phyloP scores from a whole-genome alignment of 345 rosid genomes.

The rapeseed (Brassica napus) region DNA sequence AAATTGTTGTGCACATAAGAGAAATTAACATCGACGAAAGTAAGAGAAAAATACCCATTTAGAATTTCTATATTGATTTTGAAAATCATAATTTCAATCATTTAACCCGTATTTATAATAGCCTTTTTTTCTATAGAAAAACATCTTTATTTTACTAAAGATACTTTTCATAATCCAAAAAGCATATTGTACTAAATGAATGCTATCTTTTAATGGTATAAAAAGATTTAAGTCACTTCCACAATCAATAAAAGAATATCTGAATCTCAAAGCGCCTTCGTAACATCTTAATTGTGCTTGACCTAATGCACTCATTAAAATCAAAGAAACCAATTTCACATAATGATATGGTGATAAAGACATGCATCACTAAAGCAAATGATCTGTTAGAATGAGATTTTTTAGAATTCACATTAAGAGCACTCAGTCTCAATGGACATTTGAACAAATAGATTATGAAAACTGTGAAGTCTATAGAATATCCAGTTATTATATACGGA shows the following conservation, averaged over 20 bases:
- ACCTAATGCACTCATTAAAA: neutral
- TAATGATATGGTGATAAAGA: neutral
- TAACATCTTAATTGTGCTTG: neutral
- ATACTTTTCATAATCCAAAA: no score
- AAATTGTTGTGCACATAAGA: neutral
- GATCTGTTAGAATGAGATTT: neutral
- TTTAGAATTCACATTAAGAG: neutral
- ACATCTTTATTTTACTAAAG: no score
- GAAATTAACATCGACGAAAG: neutral
- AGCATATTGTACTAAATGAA: no score
- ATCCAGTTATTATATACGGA: neutral
- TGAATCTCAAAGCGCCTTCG: no score
- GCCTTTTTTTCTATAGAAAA: no score
- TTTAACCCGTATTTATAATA: neutral
- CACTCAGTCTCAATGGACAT: neutral
- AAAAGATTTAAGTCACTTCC: no score
- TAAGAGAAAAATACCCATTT: no score
- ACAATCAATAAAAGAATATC: no score
- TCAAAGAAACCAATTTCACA: neutral
- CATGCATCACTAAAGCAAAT: neutral
- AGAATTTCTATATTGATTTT: neutral
- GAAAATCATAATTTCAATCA: neutral
- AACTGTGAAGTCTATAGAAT: neutral
- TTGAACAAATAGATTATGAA: neutral
- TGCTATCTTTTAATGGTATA: no score